Conservation (phyloP, 495 filamentous ascomycete species). For the Cercophora scortea region DNA sequence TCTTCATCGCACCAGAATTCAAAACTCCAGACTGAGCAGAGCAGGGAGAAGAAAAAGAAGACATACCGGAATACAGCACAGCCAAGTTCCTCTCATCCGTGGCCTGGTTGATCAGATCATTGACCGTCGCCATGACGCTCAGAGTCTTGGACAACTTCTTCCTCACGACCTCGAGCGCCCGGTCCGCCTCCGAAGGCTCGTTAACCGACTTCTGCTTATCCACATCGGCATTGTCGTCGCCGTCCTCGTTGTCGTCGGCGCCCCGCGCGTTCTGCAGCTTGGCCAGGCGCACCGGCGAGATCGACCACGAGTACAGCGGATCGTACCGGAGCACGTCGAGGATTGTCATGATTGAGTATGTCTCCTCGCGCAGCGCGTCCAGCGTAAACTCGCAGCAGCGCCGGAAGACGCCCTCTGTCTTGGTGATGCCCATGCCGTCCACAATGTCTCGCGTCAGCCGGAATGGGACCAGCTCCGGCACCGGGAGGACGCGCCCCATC, state of each 20-base stretch:
- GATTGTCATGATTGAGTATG: slow-evolving; percentile 93
- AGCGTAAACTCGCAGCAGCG: slow-evolving; percentile 96
- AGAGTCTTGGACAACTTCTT: slow-evolving; percentile 92
- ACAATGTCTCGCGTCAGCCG: slow-evolving; percentile 91
- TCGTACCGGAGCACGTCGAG: slow-evolving; percentile 94
- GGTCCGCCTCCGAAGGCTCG: slow-evolving; percentile 84
- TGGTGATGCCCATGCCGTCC: slow-evolving; percentile 93
- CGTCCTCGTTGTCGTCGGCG: slow-evolving; percentile 18
- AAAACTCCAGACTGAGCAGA: too few species aligned
- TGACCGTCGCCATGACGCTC: slow-evolving; percentile 90
- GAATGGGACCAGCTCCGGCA: slow-evolving; percentile 94
- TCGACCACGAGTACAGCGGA: slow-evolving; percentile 90
- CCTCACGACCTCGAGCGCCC: slow-evolving; percentile 82
- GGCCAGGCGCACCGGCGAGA: slow-evolving; percentile 78
- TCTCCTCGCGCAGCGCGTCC: slow-evolving; percentile 84
- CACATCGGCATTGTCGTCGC: slow-evolving; percentile 20
- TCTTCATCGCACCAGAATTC: neutral
- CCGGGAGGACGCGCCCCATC: slow-evolving; percentile 82
- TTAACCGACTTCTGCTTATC: slow-evolving; percentile 30
- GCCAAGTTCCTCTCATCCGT: slow-evolving; percentile 90
- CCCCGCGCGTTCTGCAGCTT: slow-evolving; percentile 47
- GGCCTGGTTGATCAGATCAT: slow-evolving; percentile 92
- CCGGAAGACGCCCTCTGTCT: slow-evolving; percentile 91
- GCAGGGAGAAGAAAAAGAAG: neutral
- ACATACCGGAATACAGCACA: slow-evolving; percentile 79